Evolutionary conservation across 1,139 yeast genomes (phyloP).

Genomic region (Pneumocystis murina): DNA sequence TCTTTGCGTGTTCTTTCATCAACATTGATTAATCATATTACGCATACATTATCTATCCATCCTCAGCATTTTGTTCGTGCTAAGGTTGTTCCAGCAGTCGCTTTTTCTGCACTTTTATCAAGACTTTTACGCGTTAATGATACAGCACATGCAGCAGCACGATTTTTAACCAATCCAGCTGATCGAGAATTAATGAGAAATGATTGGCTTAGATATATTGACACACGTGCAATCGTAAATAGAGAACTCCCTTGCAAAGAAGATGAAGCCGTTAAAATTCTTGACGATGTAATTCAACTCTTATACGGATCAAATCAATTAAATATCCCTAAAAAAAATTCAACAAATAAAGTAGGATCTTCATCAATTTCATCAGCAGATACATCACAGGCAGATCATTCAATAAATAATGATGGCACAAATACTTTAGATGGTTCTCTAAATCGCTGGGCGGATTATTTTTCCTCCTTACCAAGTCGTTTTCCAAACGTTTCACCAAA

Average conservation of each 20-base stretch:
- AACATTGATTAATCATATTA: slow-evolving; percentile 20
- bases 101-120: slow-evolving; percentile 42
- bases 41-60: slow-evolving; percentile 28
- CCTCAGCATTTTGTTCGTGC: slow-evolving; percentile 38
- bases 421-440: slow-evolving; percentile 20
- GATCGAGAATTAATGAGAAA: slow-evolving; percentile 40
- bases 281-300: slow-evolving; percentile 5
- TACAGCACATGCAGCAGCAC: slow-evolving; percentile 42
- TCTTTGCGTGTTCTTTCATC: slow-evolving; percentile 22
- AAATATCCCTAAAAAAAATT: not conserved
- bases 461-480: slow-evolving; percentile 34
- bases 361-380: not conserved
- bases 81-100: slow-evolving; percentile 41
- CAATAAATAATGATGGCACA: slow-evolving; percentile 8
- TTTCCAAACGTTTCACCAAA: slow-evolving; percentile 40
- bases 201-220: slow-evolving; percentile 44
- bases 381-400: not conserved
- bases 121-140: slow-evolving; percentile 47
- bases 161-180: slow-evolving; percentile 33
- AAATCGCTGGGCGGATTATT: slow-evolving; percentile 29
- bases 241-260: slow-evolving; percentile 44
- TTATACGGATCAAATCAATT: not conserved
- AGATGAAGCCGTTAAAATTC: slow-evolving; percentile 7
- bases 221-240: slow-evolving; percentile 35
- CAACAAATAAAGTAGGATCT: not conserved